Evolutionary conservation across 257 asterid genomes (phyloP).

Genomic region (Datura wrightii): DNA sequence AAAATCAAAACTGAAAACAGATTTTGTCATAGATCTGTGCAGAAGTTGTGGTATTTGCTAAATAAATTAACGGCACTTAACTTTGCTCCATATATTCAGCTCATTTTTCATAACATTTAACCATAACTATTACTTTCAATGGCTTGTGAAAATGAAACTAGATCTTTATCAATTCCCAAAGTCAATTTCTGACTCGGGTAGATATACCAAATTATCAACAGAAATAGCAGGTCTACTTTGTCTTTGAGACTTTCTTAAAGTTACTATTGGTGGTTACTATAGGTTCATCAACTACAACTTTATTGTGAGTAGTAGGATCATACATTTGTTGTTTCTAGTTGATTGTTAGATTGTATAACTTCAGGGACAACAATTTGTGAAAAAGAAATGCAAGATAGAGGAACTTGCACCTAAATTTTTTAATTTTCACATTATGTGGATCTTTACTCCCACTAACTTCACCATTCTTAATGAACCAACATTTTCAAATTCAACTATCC

Average conservation of each 20-base stretch:
- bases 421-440: background rate
- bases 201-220: background rate
- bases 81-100: background rate
- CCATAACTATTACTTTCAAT: background rate
- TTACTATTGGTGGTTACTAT: background rate
- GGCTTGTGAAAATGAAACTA: background rate
- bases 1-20: background rate
- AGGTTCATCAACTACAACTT: too few species aligned
- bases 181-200: background rate
- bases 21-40: background rate
- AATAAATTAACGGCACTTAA: background rate
- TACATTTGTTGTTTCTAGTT: background rate
- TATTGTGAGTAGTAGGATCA: background rate
- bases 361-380: background rate
- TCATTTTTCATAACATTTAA: background rate
- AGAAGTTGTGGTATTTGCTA: background rate
- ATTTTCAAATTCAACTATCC: background rate
- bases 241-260: background rate
- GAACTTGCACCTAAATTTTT: background rate
- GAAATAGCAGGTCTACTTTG: background rate
- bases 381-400: background rate
- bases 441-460: background rate
- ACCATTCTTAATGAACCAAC: background rate
- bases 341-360: background rate
- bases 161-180: background rate